Evolutionary conservation across 768 basidiomycete species (phyloP), one percentile per base, ranked within the genome.

Genomic region (Omphalotus guepiniiformis): DNA sequence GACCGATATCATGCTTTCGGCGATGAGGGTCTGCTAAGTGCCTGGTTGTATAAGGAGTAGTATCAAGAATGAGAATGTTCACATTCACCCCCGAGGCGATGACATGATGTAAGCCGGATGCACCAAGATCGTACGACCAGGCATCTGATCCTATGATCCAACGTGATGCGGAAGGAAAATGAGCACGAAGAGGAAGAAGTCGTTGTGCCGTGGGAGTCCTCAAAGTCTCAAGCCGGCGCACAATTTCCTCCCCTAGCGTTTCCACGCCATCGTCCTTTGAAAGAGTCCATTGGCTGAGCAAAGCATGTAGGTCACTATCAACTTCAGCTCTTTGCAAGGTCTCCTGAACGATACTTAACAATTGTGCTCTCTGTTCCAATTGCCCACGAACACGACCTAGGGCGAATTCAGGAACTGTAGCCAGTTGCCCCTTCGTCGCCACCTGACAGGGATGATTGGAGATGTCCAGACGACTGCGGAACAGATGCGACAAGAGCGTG

Each of bases 101-200:
- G 53, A 75, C 74, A 54, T 88, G 86, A 59, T 88, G 86, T 34
- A 88, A 65, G 40, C 85, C 87, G 3, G 83, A 85, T 1, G 81
- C 75, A 38, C 85, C 87, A 18, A 88, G 72, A 60, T 88, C 87
- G 58, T 85, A 80, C 1, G 85, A 78, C 85, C 85, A 88, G 1
- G 82, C 79, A 58, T 88, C 85, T 37, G 84, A 86, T 11, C 85
- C 83, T 53, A 88, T 77, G 64, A 88, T 88, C 85, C 85, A 88
- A 41, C 80, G 70, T 12, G 80, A 80, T 32, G 65, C 70, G 13
- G 73, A 63, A 40, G 67, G 58, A 57, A 85, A 74, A 51, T 74
- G 73, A 16, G 68, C 61, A 30, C 68, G 69, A 9, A 75, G 58
- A 12, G 65, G 50, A 46, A 80, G 67, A 26, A 79, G 12, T 16